Percentiles rank a stretch among this genome's conserved stretches.
These are phyloP conservation scores for Combretum micranthum DNA, from an alignment of 345 rosid species.

Conservation along the genomic window DNA sequence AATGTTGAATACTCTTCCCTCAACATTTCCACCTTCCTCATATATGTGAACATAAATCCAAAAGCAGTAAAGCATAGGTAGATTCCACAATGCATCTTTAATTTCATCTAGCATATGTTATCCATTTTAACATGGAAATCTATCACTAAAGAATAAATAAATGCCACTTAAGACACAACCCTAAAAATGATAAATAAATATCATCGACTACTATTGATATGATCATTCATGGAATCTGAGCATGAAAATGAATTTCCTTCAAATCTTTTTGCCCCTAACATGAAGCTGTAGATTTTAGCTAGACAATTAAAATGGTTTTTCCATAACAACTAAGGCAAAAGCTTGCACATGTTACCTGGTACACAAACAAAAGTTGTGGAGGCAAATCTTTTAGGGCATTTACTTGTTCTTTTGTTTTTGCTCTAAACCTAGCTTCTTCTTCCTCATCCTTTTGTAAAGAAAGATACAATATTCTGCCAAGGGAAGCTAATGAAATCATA, in stretches of 20 bases:
- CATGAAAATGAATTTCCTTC: constrained; percentile 95
- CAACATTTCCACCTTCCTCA: no score
- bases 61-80: no score
- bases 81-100: no score
- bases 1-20: no score
- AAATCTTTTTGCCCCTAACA: constrained; percentile 84
- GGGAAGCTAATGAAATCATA: constrained; percentile 3
- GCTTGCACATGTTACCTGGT: constrained; percentile 47
- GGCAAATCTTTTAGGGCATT: constrained; percentile 81
- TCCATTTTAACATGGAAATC: no score
- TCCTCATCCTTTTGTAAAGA: constrained; percentile 91
- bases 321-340: no score
- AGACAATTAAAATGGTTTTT: background rate
- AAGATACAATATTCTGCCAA: constrained; percentile 85
- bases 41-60: no score
- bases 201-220: constrained; percentile 76
- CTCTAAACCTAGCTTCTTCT: constrained; percentile 88
- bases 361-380: constrained; percentile 92
- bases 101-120: no score
- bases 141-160: no score
- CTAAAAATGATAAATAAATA: no score
- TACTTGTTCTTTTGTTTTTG: constrained; percentile 73
- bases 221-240: constrained; percentile 87
- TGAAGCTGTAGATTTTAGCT: background rate
- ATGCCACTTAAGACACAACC: no score